phyloP scores from a whole-genome alignment of 2,329 filamentous ascomycete genomes.

The Diaporthe vaccinii region DNA sequence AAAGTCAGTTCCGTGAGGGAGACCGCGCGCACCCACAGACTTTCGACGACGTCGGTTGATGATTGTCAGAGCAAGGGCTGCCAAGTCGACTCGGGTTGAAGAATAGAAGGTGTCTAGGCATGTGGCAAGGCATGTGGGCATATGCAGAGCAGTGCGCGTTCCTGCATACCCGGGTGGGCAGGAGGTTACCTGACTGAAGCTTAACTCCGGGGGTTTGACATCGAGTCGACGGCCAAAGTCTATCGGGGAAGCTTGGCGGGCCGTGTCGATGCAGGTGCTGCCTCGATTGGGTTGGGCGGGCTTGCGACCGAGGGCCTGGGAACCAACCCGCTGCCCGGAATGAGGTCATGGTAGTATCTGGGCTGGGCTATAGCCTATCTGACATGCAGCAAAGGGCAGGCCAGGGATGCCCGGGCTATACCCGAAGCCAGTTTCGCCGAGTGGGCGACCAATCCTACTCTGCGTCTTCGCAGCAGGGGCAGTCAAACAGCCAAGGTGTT shows the following conservation, averaged over 20 bases:
- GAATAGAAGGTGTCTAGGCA: neutral
- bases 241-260: constrained; percentile 16
- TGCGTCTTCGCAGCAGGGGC: constrained; percentile 5
- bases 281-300: constrained; percentile 1
- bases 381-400: neutral
- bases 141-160: neutral
- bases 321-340: neutral
- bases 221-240: neutral
- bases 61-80: neutral
- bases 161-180: constrained; percentile 10
- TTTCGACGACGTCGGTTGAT: constrained; percentile 12
- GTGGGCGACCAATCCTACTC: constrained; percentile 38
- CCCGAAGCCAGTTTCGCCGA: constrained; percentile 10
- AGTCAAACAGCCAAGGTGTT: constrained; percentile 37
- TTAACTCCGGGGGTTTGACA: neutral
- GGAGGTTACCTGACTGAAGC: constrained; percentile 21
- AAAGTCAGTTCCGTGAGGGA: constrained; percentile 9
- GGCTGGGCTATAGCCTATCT: neutral
- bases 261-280: constrained; percentile 22
- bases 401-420: constrained; percentile 26
- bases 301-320: constrained; percentile 10
- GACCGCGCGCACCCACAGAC: constrained; percentile 29
- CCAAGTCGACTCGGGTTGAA: neutral
- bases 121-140: neutral
- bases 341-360: constrained; percentile 21